Evolutionary conservation across 805 yeast species (phyloP), one percentile per base, ranked within the genome.

Genomic region (Pichia scutulata): DNA sequence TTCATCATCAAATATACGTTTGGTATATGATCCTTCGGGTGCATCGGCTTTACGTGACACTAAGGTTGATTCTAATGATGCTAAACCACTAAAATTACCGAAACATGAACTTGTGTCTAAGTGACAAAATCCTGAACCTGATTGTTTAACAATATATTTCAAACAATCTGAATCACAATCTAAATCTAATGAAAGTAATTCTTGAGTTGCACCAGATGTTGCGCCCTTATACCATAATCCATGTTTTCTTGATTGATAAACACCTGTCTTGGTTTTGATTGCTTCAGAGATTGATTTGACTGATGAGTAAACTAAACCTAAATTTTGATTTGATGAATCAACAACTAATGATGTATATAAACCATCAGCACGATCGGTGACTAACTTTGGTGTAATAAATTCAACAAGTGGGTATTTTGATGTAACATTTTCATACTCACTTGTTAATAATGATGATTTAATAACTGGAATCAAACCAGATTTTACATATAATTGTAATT

Each of bases 161-260:
- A 93, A 70, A 55, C 95, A 86, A 66, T 93, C 99, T 43, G 86
- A 81, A 69, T 93, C 99, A 68, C 99, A 93, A 70, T 93, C 99
- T 53, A 80, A 68, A 48, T 81, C 84, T 51, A 93, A 66, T 42
- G 74, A 69, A 23, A 85, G 57, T 44, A 93, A 74, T 57, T 75
- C 74, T 70, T 93, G 99, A 1, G 95, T 87, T 47, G 96, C 95
- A 21, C 99, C 99, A n/a, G 96, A 86, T 2, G 97, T 87, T 50
- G 85, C 84, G 28, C 99, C 99, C 67, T 93, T 93, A 66, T 83
- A 86, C 99, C 99, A 93, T 52, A 93, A 75, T 42, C 95, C 98
- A 54, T 88, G 82, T 61, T 85, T 82, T 60, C 99, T 83, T 9
- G 97, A 88, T 67, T 86, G 97, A 69, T 93, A 93, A 2, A 93